Base-by-base conservation (phyloP, 2,329 filamentous ascomycete species). In the Epichloe uncinata region DNA sequence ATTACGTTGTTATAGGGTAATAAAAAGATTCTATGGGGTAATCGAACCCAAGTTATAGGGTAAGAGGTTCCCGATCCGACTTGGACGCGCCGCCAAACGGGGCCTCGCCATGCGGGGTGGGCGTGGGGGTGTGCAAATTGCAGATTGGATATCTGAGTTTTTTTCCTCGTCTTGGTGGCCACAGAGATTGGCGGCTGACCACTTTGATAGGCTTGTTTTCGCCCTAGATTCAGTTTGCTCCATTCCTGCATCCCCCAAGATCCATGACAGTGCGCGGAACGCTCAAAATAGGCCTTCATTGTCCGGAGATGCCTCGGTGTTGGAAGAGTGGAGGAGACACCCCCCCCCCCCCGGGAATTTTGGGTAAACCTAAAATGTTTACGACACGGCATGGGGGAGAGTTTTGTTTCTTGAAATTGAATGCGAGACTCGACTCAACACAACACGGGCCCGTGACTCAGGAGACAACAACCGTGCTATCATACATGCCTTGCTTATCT, bases 1-100 rank as follows among this genome's bases (percentile, higher is more conserved):
- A 60, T 61, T 60, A 61, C 59, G 58, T 61, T 60, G 54, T 56
- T 58, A 57, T 61, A 60, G 57, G 58, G 60, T 61, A 61, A 61
- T 53, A 54, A 49, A 22, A 42, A 47, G 48, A 51, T 50, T 54
- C 50, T 54, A 52, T 56, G 48, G 53, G 53, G 52, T 55, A 54
- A 55, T 47, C 37, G 13, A 33, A 48, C 26, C 45, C 52, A 51
- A 54, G 33, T 45, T 49, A 54, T 53, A 53, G 53, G 51, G 53
- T 54, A 57, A 56, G 45, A 53, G 35, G 38, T 48, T 43, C 48
- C 48, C 46, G 46, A 51, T 45, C 18, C 26, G 45, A 34, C 43
- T 33, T 47, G 18, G 30, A 40, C 16, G 12, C 44, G 36, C 50
- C 34, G 33, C 34, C 30, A 20, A 45, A 22, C 30, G 43, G 30